phyloP scores from a whole-genome alignment of 1,139 yeast species.

The Magnusiomyces fungicola region DNA sequence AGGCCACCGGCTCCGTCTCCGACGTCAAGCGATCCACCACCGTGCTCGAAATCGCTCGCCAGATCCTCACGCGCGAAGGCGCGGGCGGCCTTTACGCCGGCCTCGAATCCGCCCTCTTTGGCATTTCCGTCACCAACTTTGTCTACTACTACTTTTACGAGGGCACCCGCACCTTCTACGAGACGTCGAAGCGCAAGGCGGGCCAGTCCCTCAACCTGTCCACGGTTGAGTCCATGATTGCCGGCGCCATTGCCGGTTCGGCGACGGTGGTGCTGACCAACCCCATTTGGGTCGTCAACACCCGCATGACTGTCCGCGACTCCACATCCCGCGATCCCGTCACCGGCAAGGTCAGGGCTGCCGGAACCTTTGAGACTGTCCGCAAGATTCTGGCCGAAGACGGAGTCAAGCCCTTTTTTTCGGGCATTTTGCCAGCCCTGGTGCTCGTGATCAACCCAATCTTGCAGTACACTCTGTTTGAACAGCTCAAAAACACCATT shows the following conservation, averaged over 20 bases:
- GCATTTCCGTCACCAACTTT: constrained; percentile 79
- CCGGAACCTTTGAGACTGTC: constrained; percentile 45
- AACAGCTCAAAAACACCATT: constrained; percentile 67
- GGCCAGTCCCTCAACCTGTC: constrained; percentile 26
- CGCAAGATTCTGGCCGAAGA: constrained; percentile 59
- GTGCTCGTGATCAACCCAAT: constrained; percentile 82
- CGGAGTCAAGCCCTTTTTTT: constrained; percentile 66
- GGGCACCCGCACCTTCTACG: constrained; percentile 50
- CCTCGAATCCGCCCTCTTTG: constrained; percentile 78
- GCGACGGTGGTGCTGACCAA: constrained; percentile 81
- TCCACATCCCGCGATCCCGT: constrained; percentile 34
- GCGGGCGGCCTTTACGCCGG: constrained; percentile 71
- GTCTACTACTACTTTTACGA: constrained; percentile 90
- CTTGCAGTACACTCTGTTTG: constrained; percentile 83
- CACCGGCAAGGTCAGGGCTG: constrained; percentile 24
- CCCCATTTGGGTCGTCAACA: constrained; percentile 94
- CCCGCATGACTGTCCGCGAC: constrained; percentile 63
- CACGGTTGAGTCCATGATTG: constrained; percentile 64
- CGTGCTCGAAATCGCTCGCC: constrained; percentile 36
- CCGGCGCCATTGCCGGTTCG: constrained; percentile 85
- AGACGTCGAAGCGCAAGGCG: constrained; percentile 31
- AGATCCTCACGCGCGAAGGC: constrained; percentile 58
- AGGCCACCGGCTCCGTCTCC: constrained; percentile 21
- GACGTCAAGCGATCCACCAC: constrained; percentile 18
- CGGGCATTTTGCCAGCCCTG: constrained; percentile 77